Evolutionary conservation across 2,329 filamentous ascomycete species (phyloP).

Genomic region (Apiospora marii): DNA sequence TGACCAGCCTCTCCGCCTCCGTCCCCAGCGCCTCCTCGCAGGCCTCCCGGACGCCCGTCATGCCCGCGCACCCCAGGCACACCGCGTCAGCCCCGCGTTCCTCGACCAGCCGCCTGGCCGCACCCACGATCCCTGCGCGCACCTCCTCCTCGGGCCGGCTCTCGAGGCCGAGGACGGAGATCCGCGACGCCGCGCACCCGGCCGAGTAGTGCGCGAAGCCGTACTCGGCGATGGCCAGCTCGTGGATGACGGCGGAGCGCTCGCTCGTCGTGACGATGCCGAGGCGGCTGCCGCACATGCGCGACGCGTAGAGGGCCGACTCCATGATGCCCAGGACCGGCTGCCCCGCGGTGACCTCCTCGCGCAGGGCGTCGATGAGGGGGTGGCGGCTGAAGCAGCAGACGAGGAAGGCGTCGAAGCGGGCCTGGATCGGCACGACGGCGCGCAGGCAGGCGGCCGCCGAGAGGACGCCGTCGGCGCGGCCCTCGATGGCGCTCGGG

Average conservation of each 20-base stretch:
- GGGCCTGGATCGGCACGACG: constrained; percentile 50
- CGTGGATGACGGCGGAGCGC: constrained; percentile 49
- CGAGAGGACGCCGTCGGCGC: constrained; percentile 57
- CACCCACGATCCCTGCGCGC: constrained; percentile 46
- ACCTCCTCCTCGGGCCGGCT: constrained; percentile 48
- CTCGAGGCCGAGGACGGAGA: constrained; percentile 54
- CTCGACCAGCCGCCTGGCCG: constrained; percentile 48
- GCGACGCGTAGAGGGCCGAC: constrained; percentile 47
- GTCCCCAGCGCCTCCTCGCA: constrained; percentile 55
- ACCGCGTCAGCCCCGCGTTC: constrained; percentile 40
- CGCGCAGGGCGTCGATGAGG: constrained; percentile 53
- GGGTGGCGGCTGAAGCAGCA: constrained; percentile 58
- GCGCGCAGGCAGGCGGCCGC: constrained; percentile 56
- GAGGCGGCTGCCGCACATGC: constrained; percentile 56
- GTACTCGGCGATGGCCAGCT: constrained; percentile 49
- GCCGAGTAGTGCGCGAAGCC: constrained; percentile 51
- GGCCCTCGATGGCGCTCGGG: constrained; percentile 59
- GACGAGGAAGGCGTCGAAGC: constrained; percentile 56
- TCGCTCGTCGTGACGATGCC: constrained; percentile 52
- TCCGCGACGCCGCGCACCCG: constrained; percentile 48
- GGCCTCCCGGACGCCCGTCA: constrained; percentile 53
- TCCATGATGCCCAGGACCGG: constrained; percentile 61
- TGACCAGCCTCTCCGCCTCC: constrained; percentile 46
- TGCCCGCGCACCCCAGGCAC: constrained; percentile 57
- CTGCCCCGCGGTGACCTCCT: constrained; percentile 51